A percentile compares a stretch with the other conserved stretches of the same genome.
Conservation (phyloP, 2,329 filamentous ascomycete species). For the Pyricularia grisea region DNA sequence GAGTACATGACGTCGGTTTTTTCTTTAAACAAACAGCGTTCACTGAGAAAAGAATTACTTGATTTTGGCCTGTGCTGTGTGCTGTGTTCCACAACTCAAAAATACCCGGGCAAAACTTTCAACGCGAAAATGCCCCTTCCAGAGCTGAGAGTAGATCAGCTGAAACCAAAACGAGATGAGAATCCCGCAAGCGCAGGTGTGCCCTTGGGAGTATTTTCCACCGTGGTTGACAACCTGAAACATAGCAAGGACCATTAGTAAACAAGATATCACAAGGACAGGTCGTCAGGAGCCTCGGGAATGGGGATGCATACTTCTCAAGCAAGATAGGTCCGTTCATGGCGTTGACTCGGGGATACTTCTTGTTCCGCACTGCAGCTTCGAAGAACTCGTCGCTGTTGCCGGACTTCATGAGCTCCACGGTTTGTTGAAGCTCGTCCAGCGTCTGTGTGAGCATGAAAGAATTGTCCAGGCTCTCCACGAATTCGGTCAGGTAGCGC, state of each 20-base stretch:
- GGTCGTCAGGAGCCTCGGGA: background rate
- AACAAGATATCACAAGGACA: background rate
- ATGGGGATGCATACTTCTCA: constrained; percentile 61
- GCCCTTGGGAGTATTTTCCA: constrained; percentile 47
- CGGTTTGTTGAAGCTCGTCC: constrained; percentile 88
- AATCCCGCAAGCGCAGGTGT: constrained; percentile 61
- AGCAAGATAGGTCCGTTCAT: constrained; percentile 79
- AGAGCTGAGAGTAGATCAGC: constrained; percentile 17
- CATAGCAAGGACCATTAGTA: constrained; percentile 14
- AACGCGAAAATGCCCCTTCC: background rate
- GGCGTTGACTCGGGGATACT: constrained; percentile 87
- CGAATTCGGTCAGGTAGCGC: constrained; percentile 74
- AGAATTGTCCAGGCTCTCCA: constrained; percentile 72
- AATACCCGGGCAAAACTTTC: background rate
- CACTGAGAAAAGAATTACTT: background rate
- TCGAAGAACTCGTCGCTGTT: constrained; percentile 98
- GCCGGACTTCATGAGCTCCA: constrained; percentile 75
- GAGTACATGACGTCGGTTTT: background rate
- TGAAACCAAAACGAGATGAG: constrained; percentile 67
- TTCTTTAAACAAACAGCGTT: background rate
- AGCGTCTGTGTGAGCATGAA: constrained; percentile 83
- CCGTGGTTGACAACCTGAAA: constrained; percentile 52
- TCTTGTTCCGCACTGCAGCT: constrained; percentile 78
- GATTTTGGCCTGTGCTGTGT: background rate
- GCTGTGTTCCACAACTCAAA: constrained; percentile 1